Conservation (phyloP, 768 basidiomycete species). For the Pleurotus pulmonarius region DNA sequence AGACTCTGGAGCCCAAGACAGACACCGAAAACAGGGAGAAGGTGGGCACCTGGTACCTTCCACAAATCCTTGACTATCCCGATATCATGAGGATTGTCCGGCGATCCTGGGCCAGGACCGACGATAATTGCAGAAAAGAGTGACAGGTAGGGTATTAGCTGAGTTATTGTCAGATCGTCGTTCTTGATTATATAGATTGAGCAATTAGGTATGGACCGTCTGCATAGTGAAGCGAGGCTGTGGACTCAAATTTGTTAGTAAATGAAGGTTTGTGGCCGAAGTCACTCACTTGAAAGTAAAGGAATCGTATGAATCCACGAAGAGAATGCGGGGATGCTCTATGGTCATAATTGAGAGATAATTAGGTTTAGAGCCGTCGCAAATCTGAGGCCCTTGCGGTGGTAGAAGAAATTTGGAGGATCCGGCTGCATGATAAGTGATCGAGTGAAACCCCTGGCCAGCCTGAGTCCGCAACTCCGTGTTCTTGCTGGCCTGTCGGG, state of each 20-base stretch:
- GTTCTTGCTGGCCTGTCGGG: neutral
- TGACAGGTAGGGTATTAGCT: constrained; percentile 49
- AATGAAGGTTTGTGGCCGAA: neutral
- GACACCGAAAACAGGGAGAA: constrained; percentile 78
- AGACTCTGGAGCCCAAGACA: constrained; percentile 83
- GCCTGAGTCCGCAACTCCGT: neutral
- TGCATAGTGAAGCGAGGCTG: constrained; percentile 73
- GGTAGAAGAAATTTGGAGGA: neutral
- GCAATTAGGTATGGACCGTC: constrained; percentile 56
- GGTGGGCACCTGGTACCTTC: constrained; percentile 46
- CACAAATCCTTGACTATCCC: constrained; percentile 71
- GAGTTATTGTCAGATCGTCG: constrained; percentile 47
- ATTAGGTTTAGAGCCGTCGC: neutral
- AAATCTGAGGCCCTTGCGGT: neutral
- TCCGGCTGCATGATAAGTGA: constrained; percentile 7
- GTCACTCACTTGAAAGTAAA: constrained; percentile 82
- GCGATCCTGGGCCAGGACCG: constrained; percentile 82
- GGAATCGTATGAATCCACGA: constrained; percentile 84
- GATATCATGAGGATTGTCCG: constrained; percentile 54
- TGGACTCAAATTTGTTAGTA: neutral
- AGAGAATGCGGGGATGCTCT: constrained; percentile 50
- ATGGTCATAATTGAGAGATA: constrained; percentile 24
- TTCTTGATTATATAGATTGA: constrained; percentile 72
- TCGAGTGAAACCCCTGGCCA: neutral
- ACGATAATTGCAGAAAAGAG: constrained; percentile 70